A percentile compares a stretch with the other conserved stretches of the same genome.
phyloP scores from a whole-genome alignment of 352 stramenopile species.

The Thraustotheca clavata region DNA sequence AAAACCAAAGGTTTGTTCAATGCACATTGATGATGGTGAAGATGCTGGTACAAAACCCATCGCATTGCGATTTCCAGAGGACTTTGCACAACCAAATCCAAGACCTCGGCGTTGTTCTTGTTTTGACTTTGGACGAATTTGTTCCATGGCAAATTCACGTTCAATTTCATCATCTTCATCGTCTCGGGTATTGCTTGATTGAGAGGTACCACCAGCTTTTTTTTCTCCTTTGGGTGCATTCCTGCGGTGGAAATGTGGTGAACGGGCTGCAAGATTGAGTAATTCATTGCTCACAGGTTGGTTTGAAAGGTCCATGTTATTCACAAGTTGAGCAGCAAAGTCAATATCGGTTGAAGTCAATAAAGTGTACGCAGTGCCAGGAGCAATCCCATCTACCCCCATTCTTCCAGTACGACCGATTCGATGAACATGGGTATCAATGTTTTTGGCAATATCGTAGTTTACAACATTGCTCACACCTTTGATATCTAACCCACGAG shows the following conservation, averaged over 20 bases:
- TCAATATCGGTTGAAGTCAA: slow-evolving; percentile 60
- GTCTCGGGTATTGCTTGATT: not conserved
- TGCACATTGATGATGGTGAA: not conserved
- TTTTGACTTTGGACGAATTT: slow-evolving; percentile 44
- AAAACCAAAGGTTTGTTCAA: slow-evolving; percentile 8
- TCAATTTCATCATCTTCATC: slow-evolving; percentile 18
- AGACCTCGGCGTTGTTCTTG: slow-evolving; percentile 60
- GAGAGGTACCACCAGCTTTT: not conserved
- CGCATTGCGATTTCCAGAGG: not conserved
- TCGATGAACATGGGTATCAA: slow-evolving; percentile 86
- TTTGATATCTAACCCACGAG: slow-evolving; percentile 83
- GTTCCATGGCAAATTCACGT: slow-evolving; percentile 7
- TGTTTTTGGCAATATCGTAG: slow-evolving; percentile 88
- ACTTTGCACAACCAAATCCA: slow-evolving; percentile 32
- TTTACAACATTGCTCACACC: slow-evolving; percentile 87
- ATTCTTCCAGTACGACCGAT: slow-evolving; percentile 84
- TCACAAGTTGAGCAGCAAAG: slow-evolving; percentile 70
- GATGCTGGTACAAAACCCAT: not conserved
- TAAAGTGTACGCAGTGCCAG: slow-evolving; percentile 75
- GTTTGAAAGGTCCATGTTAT: slow-evolving; percentile 75
- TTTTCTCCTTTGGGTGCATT: not conserved
- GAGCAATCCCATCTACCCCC: slow-evolving; percentile 65
- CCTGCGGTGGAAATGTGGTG: slow-evolving; percentile 10
- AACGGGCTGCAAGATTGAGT: slow-evolving; percentile 36
- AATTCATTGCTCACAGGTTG: slow-evolving; percentile 45